Evolutionary conservation across 768 basidiomycete species (phyloP).

Genomic region (Phlebiopsis flavidoalba): DNA sequence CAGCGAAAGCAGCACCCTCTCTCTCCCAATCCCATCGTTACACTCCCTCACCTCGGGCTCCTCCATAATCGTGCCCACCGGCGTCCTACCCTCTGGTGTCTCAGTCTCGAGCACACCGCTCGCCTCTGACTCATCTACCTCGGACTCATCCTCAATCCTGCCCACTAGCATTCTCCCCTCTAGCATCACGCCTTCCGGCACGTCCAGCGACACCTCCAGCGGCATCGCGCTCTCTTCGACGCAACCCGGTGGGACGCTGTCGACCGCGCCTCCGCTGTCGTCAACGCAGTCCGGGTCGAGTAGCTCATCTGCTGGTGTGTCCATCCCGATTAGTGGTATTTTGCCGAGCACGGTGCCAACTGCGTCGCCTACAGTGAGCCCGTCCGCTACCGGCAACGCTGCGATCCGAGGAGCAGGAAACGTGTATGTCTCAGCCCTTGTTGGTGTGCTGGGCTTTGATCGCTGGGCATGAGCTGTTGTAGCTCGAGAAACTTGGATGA

Average conservation of each 20-base stretch:
- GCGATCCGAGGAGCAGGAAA: not conserved
- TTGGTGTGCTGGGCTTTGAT: not conserved
- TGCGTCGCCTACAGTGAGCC: not conserved
- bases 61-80: not conserved
- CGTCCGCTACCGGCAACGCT: not conserved
- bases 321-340: not conserved
- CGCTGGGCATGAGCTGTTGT: not conserved
- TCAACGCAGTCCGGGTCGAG: not conserved
- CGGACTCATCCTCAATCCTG: not conserved
- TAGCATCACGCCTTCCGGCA: not conserved
- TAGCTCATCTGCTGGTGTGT: not conserved
- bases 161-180: not conserved
- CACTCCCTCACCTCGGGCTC: not conserved
- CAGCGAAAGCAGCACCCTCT: not conserved
- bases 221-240: not conserved
- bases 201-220: not conserved
- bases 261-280: not conserved
- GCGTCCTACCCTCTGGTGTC: not conserved
- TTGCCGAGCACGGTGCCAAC: not conserved
- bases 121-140: not conserved
- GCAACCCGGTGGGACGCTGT: not conserved
- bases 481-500: not conserved
- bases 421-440: not conserved
- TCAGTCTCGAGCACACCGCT: not conserved
- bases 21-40: not conserved